phyloP scores from a whole-genome alignment of 495 filamentous ascomycete species.

The Aspergillus sclerotiicarbonarius region DNA sequence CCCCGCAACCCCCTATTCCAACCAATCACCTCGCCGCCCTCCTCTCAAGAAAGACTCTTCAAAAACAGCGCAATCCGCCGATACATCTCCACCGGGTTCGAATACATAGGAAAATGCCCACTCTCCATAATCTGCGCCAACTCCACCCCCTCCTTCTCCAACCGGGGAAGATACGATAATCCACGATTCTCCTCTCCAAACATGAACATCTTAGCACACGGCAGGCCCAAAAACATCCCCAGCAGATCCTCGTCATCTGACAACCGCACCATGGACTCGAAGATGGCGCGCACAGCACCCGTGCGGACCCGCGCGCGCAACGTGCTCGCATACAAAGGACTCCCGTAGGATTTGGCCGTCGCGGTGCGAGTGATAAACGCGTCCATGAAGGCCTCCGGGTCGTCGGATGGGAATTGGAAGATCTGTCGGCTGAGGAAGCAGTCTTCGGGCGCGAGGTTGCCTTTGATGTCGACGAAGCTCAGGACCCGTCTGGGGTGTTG shows the following conservation, averaged over 20 bases:
- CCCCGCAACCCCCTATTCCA: not conserved
- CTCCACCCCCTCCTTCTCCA: conserved; percentile 24
- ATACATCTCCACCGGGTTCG: conserved; percentile 32
- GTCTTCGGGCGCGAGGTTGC: conserved; percentile 32
- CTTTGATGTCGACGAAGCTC: conserved; percentile 34
- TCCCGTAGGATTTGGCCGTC: conserved; percentile 14
- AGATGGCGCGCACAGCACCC: conserved; percentile 23
- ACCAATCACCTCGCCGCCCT: not conserved
- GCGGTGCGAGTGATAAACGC: conserved; percentile 25
- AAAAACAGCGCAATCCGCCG: conserved; percentile 22
- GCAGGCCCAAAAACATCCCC: conserved; percentile 21
- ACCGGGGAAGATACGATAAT: conserved; percentile 22
- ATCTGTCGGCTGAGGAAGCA: conserved; percentile 33
- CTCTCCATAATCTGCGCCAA: conserved; percentile 24
- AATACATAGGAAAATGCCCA: conserved; percentile 37
- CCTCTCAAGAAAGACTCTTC: conserved; percentile 6
- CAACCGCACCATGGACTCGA: conserved; percentile 29
- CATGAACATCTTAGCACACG: conserved; percentile 28
- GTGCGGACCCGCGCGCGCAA: conserved; percentile 20
- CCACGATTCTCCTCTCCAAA: conserved; percentile 25
- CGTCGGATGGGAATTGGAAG: conserved; percentile 21
- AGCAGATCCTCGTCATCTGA: conserved; percentile 25
- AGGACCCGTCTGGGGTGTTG: conserved; percentile 16
- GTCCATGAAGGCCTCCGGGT: conserved; percentile 24
- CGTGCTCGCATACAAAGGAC: conserved; percentile 25